phyloP scores from a whole-genome alignment of 2,329 filamentous ascomycete genomes.

The Sporothrix sp. region DNA sequence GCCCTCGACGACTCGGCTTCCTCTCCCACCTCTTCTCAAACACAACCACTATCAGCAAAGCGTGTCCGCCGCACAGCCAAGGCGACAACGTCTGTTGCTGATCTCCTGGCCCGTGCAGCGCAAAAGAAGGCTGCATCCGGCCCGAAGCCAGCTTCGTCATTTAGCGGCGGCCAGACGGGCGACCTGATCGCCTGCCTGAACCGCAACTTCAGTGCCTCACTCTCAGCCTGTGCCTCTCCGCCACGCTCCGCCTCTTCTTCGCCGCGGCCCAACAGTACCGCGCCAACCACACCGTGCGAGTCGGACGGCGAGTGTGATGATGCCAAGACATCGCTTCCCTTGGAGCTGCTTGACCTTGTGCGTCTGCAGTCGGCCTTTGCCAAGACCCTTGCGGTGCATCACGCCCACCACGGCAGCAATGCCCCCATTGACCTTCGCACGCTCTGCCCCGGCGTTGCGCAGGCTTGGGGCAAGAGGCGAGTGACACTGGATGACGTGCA shows the following conservation, averaged over 20 bases:
- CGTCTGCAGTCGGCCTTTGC: conserved; percentile 57
- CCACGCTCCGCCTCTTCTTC: conserved; percentile 20
- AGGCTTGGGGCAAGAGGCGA: conserved; percentile 62
- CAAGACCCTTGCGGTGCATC: conserved; percentile 57
- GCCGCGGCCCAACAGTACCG: conserved; percentile 23
- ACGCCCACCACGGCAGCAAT: conserved; percentile 55
- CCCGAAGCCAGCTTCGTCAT: background rate
- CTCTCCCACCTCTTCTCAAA: background rate
- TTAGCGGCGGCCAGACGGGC: conserved; percentile 21
- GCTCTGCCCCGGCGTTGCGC: conserved; percentile 52
- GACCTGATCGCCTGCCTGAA: conserved; percentile 33
- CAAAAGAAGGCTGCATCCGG: conserved; percentile 10
- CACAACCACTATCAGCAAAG: conserved; percentile 8
- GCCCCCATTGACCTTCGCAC: conserved; percentile 54
- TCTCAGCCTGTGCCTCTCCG: conserved; percentile 20
- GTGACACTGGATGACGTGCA: conserved; percentile 58
- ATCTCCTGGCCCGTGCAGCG: conserved; percentile 6
- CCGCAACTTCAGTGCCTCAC: conserved; percentile 23
- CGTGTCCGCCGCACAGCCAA: conserved; percentile 12
- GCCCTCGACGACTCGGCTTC: background rate
- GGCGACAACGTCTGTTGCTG: conserved; percentile 18
- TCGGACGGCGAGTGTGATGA: conserved; percentile 25
- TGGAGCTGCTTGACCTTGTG: conserved; percentile 49
- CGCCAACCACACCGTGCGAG: conserved; percentile 31
- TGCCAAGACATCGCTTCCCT: conserved; percentile 29